These are phyloP conservation scores for Lactarius sp. DNA, from an alignment of 768 basidiomycete species.

Conservation along the genomic window DNA sequence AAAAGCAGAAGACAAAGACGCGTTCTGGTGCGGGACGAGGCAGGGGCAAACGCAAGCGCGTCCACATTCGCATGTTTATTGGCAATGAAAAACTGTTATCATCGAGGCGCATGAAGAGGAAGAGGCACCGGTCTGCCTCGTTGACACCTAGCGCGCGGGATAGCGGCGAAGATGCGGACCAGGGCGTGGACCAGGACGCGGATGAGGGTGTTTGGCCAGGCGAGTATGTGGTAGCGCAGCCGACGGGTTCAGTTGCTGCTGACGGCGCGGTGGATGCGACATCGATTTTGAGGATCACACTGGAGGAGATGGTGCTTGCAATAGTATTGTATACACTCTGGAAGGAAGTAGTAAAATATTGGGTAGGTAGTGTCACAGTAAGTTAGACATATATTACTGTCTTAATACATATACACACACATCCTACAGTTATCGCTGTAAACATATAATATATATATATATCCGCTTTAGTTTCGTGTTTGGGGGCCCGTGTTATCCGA, in stretches of 20 bases:
- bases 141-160: not conserved
- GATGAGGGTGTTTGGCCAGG: conserved; percentile 9
- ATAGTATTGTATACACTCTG: not conserved
- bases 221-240: not conserved
- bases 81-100: conserved; percentile 4
- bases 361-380: too few relatives aligned
- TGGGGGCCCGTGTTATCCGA: too few relatives aligned
- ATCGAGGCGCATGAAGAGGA: not conserved
- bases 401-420: too few relatives aligned
- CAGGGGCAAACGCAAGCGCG: not conserved
- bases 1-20: not conserved
- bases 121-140: not conserved
- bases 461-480: too few relatives aligned
- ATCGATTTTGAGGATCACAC: not conserved
- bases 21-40: not conserved
- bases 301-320: conserved; percentile 15
- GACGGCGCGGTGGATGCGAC: not conserved
- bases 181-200: too few relatives aligned
- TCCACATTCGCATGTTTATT: not conserved
- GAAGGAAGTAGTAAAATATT: not conserved
- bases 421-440: not conserved
- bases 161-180: not conserved
- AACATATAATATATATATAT: too few relatives aligned
- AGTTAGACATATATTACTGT: too few relatives aligned
- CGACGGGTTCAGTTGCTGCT: not conserved